Evolutionary conservation across 192 early-diverging fungal genomes (phyloP), one percentile per base, ranked within the genome.

Genomic region (Rhizoclosmatium globosum): DNA sequence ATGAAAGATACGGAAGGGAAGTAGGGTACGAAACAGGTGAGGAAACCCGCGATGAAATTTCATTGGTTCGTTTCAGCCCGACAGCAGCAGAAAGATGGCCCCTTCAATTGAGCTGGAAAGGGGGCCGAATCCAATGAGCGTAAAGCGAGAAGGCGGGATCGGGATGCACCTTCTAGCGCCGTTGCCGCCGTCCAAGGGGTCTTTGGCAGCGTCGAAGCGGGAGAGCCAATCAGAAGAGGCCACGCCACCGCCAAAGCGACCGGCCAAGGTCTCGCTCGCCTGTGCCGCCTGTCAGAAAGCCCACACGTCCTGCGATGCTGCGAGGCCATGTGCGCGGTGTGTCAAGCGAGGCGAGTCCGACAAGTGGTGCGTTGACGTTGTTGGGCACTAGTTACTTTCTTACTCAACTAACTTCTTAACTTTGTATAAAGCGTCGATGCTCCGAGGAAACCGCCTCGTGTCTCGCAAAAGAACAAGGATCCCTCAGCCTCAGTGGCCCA

Each of bases 231-330:
- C 50, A 53, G 50, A 7, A 53, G 50, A 7, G 17, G 50, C 50
- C 6, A 17, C 50, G 50, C 9, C 50, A 53, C 9, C 50, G 17
- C 50, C 50, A 53, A 53, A 53, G 50, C 50, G 50, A 7, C 9
- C 9, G 9, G 50, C 50, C 6, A 53, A 53, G 50, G 50, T 53
- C 50, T 53, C 50, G 50, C 50, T 53, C 9, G 50, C 50, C 50
- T 53, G 50, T 53, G 50, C 50, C 9, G 6, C 50, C 50, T 53
- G 50, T 17, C 50, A 53, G 50, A 53, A 53, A 17, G 50, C 62
- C 11, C 62, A 64, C 62, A 64, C 62, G 23, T 17, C 11, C 62
- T 64, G 62, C 62, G 62, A 64, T 41, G 21, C 62, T 6, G 41
- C 41, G 62, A 6, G 62, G 62, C 62, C 62, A 11, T 64, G 62